These are phyloP conservation scores for Yarrowia hollandica DNA, from an alignment of 805 yeast genomes.

Conservation along the genomic window DNA sequence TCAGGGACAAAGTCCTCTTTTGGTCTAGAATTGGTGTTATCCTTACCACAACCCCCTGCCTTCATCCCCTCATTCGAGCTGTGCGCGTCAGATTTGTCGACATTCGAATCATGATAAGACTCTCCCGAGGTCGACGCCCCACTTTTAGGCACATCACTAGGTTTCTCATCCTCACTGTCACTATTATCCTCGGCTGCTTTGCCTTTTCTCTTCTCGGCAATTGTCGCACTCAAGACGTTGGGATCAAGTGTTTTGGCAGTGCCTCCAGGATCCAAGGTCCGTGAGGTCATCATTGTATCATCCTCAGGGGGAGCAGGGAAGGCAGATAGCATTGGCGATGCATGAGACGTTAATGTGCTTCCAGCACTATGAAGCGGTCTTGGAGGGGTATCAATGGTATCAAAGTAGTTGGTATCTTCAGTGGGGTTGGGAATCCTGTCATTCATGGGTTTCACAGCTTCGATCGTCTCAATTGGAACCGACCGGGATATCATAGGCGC, in stretches of 20 bases:
- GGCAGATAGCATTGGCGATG: constrained; percentile 10
- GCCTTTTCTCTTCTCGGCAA: background rate
- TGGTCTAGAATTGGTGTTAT: too few species aligned
- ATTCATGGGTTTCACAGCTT: background rate
- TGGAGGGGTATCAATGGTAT: constrained; percentile 9
- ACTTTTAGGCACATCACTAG: too few species aligned
- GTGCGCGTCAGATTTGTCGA: background rate
- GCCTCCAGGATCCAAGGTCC: background rate
- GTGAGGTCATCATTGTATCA: background rate
- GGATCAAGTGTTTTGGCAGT: constrained; percentile 5
- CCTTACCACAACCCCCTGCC: background rate
- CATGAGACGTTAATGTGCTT: constrained; percentile 3
- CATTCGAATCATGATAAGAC: too few species aligned
- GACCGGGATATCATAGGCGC: constrained; percentile 17
- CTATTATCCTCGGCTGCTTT: background rate
- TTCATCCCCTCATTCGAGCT: background rate
- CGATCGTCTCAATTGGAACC: constrained; percentile 20
- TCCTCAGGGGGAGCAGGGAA: constrained; percentile 12
- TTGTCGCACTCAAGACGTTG: background rate
- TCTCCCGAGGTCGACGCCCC: too few species aligned
- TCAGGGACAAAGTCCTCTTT: background rate
- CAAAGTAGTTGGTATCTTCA: constrained; percentile 19
- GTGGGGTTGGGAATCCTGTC: background rate
- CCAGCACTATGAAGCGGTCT: background rate
- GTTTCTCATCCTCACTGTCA: background rate